These are phyloP conservation scores for Rhipidocladum racemiflorum DNA, from an alignment of 176 grass and related monocot genomes.

Conservation along the genomic window DNA sequence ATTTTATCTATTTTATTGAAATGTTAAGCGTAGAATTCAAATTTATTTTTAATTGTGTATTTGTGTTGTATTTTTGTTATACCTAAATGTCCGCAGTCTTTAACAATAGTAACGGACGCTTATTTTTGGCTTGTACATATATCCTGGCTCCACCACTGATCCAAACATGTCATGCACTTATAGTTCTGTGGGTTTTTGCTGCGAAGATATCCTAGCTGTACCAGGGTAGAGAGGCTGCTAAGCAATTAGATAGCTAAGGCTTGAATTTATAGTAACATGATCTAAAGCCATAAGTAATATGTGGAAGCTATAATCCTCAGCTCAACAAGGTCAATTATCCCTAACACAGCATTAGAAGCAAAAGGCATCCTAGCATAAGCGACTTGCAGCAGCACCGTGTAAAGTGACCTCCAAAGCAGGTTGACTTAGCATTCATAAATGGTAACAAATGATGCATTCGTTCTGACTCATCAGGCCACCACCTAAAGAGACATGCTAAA, in stretches of 20 bases:
- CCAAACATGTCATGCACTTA: background rate
- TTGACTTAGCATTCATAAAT: conserved; percentile 6
- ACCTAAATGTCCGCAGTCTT: no score
- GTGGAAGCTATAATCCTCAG: background rate
- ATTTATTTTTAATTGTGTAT: no score
- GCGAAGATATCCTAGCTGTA: background rate
- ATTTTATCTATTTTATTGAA: no score
- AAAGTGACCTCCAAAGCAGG: background rate
- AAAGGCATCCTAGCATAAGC: background rate
- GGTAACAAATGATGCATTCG: background rate
- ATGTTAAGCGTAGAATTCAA: no score
- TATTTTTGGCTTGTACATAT: no score
- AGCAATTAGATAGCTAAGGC: conserved; percentile 5
- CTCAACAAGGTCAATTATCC: conserved; percentile 14
- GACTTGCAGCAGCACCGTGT: background rate
- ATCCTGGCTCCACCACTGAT: no score
- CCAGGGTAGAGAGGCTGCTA: background rate
- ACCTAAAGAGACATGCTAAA: background rate
- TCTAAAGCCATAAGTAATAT: background rate
- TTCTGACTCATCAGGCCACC: background rate
- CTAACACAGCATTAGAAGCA: background rate
- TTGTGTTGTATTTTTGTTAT: no score
- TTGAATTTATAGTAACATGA: conserved; percentile 10
- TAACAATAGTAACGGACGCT: no score
- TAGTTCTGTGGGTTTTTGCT: background rate